Evolutionary conservation across 192 early-diverging fungal species (phyloP), one percentile per base, ranked within the genome.

Genomic region (Spizellomyces punctatus): DNA sequence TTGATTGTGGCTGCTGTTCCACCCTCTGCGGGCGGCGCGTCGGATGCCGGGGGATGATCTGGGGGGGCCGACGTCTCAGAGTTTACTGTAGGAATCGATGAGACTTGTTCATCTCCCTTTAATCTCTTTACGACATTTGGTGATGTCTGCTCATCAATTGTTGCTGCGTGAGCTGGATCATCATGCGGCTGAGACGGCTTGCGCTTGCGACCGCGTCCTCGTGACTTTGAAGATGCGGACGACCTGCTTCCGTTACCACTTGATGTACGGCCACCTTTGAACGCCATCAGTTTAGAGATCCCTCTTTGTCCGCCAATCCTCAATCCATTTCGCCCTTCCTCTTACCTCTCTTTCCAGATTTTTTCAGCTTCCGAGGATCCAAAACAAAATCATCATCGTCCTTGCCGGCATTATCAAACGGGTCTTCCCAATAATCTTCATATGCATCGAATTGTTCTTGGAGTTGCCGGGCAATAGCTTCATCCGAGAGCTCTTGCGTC

Each of bases 351-450:
- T 61, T 36, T 46, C 0, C 59, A 14, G 17, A 54, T 54, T 62
- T 70, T 46, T 70, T 58, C 19, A 41, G 17, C 47, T 62, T 58
- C 6, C 41, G 21, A 44, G 14, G 10, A 54, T 54, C 50, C 58
- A 21, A 27, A 19, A 60, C 58, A 61, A 46, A 70, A 62, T 70
- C 57, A 46, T 62, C 68, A 46, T 70, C 68, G 46, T 70, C 68
- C 59, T 43, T 8, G 7, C 47, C 68, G 27, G 27, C 3, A 36
- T 36, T 36, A 36, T 36, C 27, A 54, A 54, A 54, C 14, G 8
- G 52, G 19, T 21, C 52, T 16, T 17, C 21, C 66, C 21, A 10
- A 22, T 47, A 61, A 70, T 22, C 17, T 1, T 61, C 57, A 59
- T 61, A n/a, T 14, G 14, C 59, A 61, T 67, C 42, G n/a, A 58